Evolutionary conservation across 31 red algal species (phyloP), one percentile per base, ranked within the genome.

Genomic region (Asparagopsis taxiformis): DNA sequence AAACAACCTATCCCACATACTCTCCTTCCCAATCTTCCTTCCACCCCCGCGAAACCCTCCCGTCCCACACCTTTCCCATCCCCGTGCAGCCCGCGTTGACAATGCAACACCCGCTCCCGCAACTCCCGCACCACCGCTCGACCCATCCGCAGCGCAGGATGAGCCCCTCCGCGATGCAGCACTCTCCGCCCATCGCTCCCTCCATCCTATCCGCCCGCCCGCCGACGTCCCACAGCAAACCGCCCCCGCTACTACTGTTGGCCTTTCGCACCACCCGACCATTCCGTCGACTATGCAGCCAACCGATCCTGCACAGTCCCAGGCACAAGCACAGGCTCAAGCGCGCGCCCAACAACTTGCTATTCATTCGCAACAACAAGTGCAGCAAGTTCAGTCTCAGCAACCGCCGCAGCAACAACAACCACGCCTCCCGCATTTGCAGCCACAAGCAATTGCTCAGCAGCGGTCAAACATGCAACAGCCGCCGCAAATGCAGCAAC

Each of bases 331-430:
- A n/a, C n/a, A n/a, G n/a, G n/a, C n/a, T n/a, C n/a, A n/a, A n/a
- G n/a, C n/a, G n/a, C n/a, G n/a, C n/a, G n/a, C n/a, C n/a, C n/a
- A n/a, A n/a, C n/a, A n/a, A n/a, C n/a, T n/a, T n/a, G n/a, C n/a
- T n/a, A n/a, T n/a, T n/a, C n/a, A n/a, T n/a, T n/a, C 74, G 46
- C 52, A 50, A 11, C 61, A 43, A 22, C 74, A 79, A 3, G 22
- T n/a, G 3, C 59, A 65, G n/a, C n/a, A n/a, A n/a, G n/a, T n/a
- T 25, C 74, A 43, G 3, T 55, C 74, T 15, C 58, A 62, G 21
- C 72, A 61, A 20, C 28, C 51, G 56, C 35, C 37, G 57, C 58
- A 61, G 3, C 72, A 48, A n/a, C 74, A 79, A 28, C 37, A 38
- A 21, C 25, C 43, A 28, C 74, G 56, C 24, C 74, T 30, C 31